Evolutionary conservation across 495 filamentous ascomycete genomes (phyloP), one percentile per base, ranked within the genome.

Genomic region (Aspergillus asperescens): DNA sequence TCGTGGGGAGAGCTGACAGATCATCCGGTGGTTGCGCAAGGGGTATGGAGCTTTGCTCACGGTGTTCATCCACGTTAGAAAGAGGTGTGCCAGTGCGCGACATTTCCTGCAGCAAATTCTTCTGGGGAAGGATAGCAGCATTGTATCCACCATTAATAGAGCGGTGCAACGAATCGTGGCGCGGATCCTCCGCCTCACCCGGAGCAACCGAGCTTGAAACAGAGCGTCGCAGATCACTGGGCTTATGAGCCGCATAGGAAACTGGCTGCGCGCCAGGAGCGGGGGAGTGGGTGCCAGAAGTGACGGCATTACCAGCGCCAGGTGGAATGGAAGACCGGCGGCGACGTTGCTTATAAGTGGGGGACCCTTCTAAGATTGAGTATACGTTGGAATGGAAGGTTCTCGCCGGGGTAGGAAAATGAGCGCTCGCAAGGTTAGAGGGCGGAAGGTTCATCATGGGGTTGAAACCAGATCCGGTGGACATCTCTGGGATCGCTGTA

Each of bases 321-420:
- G 90, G 88, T 15, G 89, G 85, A 46, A 96, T 86, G 20, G 93
- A 96, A 18, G 93, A 95, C 25, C 94, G 86, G 54, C 93, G 82
- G 62, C 93, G 81, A 52, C 93, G 82, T 74, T 96, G 94, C 78
- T 98, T 98, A 75, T 98, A 98, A 9, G 92, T 96, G 20, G 93
- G 93, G 5, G 93, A 98, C 18, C 93, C 93, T 73, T 98, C 93
- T 59, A 98, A 90, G 38, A 96, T 88, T 12, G 91, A 92, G 76
- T 95, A 98, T 49, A 90, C 84, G 61, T 88, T 93, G 61, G 84
- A 88, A 13, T 81, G 81, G 60, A 85, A 95, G 32, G 81, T 77
- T 31, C 90, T 82, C 24, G 83, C 71, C 24, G 79, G 77, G 7
- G 77, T 68, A 15, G 85, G 78, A 67, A 86, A 96, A 55, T 88